Conservation (phyloP, 345 rosid species). For the Eucalyptus cladocalyx region DNA sequence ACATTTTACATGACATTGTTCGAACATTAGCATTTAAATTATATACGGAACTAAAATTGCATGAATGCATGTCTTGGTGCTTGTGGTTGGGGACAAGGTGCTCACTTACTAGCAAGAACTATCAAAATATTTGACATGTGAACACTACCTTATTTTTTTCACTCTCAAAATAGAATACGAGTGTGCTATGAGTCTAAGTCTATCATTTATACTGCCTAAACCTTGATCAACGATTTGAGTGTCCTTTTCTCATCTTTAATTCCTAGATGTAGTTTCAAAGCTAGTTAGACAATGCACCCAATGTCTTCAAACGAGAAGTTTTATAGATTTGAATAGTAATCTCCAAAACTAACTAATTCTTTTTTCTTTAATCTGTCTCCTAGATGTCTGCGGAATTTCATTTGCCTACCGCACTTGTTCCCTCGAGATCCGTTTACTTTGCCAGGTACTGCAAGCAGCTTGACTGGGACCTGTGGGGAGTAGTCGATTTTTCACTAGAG, state of each 20-base stretch:
- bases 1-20: background rate
- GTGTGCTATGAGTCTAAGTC: background rate
- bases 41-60: background rate
- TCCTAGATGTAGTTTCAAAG: background rate
- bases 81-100: background rate
- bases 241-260: background rate
- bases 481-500: slow-evolving; percentile 46
- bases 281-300: background rate
- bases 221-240: background rate
- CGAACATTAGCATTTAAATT: background rate
- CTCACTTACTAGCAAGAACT: background rate
- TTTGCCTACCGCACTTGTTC: slow-evolving; percentile 24
- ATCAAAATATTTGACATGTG: background rate
- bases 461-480: slow-evolving; percentile 19
- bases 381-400: slow-evolving; percentile 41
- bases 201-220: background rate
- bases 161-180: background rate
- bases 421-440: slow-evolving; percentile 17
- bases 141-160: background rate
- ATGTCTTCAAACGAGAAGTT: background rate
- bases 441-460: slow-evolving; percentile 26
- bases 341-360: background rate
- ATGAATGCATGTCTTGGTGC: background rate
- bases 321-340: background rate
- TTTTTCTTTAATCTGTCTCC: background rate